These are phyloP conservation scores for Ensete ventricosum DNA, from an alignment of 176 grass and related monocot species.

Conservation along the genomic window DNA sequence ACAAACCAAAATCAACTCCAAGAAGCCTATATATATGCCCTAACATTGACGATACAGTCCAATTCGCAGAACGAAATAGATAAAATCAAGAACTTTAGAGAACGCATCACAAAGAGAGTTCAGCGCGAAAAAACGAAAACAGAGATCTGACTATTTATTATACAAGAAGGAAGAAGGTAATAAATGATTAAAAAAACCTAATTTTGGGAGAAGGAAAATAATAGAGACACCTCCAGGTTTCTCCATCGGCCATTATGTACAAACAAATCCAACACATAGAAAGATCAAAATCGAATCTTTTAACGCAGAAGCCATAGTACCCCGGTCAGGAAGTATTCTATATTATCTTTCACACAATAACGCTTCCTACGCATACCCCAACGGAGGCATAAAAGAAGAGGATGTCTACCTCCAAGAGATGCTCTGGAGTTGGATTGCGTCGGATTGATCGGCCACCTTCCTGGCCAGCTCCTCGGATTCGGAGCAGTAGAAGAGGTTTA, in stretches of 20 bases:
- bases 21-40: not conserved
- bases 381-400: not conserved
- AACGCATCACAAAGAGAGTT: too few relatives aligned
- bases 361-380: not conserved
- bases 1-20: not conserved
- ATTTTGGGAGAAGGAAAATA: not conserved
- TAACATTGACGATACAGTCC: not conserved
- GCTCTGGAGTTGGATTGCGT: slow-evolving; percentile 13
- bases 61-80: not conserved
- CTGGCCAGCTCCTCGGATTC: slow-evolving; percentile 20
- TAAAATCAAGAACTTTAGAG: not conserved
- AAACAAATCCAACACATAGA: not conserved
- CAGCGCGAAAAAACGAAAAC: too few relatives aligned
- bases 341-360: not conserved
- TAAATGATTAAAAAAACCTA: not conserved
- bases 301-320: not conserved
- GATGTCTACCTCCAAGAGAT: slow-evolving; percentile 14
- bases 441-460: slow-evolving; percentile 16
- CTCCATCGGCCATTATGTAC: not conserved
- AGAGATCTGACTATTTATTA: too few relatives aligned
- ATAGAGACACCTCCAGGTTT: not conserved
- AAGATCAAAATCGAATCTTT: not conserved
- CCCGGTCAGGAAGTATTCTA: not conserved
- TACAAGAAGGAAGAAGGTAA: not conserved
- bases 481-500: slow-evolving; percentile 21